Evolutionary conservation across 2,329 filamentous ascomycete genomes (phyloP).

Genomic region (Aspergillus versicolor): DNA sequence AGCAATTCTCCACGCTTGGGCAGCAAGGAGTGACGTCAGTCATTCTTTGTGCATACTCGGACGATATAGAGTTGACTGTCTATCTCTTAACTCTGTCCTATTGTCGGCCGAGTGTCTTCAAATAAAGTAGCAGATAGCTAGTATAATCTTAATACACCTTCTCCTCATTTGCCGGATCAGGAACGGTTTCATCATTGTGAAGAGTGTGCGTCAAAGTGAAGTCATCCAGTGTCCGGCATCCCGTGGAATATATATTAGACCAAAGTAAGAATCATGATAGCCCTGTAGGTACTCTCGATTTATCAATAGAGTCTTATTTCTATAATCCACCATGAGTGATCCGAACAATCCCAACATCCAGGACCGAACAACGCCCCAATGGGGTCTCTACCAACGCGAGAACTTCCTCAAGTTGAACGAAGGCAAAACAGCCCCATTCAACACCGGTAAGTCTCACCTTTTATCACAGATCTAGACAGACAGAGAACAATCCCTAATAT

Average conservation of each 20-base stretch:
- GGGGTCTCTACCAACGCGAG: conserved; percentile 55
- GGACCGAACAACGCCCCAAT: conserved; percentile 53
- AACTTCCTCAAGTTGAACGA: conserved; percentile 56
- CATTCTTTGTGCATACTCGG: not conserved
- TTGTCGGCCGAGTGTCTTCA: not conserved
- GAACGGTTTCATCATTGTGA: not conserved
- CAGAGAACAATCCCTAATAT: not conserved
- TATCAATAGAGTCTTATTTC: no score
- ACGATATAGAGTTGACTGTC: not conserved
- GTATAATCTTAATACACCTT: not conserved
- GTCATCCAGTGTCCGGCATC: conserved; percentile 19
- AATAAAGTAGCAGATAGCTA: not conserved
- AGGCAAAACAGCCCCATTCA: conserved; percentile 51
- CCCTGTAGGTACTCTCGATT: no score
- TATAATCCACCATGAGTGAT: conserved; percentile 36
- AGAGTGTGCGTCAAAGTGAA: conserved; percentile 27
- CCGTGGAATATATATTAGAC: no score
- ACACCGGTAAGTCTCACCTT: conserved; percentile 42
- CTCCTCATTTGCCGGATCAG: not conserved
- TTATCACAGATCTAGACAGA: not conserved
- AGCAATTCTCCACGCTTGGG: not conserved
- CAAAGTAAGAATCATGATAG: no score
- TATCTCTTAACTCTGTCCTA: not conserved
- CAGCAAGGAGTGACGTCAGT: not conserved
- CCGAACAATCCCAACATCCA: conserved; percentile 54